Conservation (phyloP, 1,284 basidiomycete genomes). For the Sphaerobolus stellatus region DNA sequence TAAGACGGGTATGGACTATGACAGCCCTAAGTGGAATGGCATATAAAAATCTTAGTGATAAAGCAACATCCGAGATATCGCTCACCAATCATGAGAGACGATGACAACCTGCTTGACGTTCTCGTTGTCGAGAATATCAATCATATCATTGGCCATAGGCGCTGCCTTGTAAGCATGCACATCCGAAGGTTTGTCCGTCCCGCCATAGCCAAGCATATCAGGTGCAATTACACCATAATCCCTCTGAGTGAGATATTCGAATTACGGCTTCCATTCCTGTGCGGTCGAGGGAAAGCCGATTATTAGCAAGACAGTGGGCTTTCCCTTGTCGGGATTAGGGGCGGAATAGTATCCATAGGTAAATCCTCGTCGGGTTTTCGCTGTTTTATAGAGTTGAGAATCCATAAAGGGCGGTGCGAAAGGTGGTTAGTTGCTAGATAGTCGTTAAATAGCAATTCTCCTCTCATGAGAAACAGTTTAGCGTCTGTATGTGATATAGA, state of each 20-base stretch:
- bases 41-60: constrained; percentile 14
- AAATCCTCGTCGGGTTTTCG: neutral
- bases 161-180: constrained; percentile 16
- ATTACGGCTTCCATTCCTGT: constrained; percentile 33
- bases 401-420: too few relatives aligned
- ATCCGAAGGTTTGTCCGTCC: constrained; percentile 31
- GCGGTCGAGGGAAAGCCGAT: constrained; percentile 50
- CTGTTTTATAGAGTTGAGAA: too few relatives aligned
- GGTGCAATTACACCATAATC: constrained; percentile 56
- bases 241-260: constrained; percentile 23
- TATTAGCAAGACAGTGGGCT: constrained; percentile 39
- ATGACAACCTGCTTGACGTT: constrained; percentile 36
- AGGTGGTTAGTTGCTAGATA: too few relatives aligned
- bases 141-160: constrained; percentile 41
- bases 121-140: constrained; percentile 48
- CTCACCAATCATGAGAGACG: constrained; percentile 52
- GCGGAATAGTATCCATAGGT: constrained; percentile 1
- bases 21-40: constrained; percentile 37
- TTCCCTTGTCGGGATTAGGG: neutral
- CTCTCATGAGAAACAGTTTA: too few relatives aligned
- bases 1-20: constrained; percentile 35
- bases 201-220: constrained; percentile 52
- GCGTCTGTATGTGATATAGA: too few relatives aligned
- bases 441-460: too few relatives aligned
- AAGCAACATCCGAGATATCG: constrained; percentile 5